These are phyloP conservation scores for Acanthochlamys bracteata DNA, from an alignment of 106 monocot species.

Conservation along the genomic window DNA sequence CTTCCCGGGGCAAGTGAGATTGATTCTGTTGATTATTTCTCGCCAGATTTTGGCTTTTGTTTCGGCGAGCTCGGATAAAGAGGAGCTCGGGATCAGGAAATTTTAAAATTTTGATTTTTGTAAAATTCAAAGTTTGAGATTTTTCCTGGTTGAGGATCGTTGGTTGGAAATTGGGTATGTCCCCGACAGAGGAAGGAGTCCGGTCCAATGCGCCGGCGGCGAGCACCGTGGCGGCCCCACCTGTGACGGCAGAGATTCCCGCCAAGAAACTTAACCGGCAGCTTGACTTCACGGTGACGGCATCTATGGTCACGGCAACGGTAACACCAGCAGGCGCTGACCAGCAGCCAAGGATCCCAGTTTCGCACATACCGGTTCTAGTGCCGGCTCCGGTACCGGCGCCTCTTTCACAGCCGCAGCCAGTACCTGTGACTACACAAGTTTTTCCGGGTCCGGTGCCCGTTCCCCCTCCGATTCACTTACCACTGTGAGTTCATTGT, in stretches of 20 bases:
- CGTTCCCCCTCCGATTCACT: slow-evolving; percentile 8
- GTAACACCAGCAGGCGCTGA: not conserved
- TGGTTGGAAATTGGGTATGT: not conserved
- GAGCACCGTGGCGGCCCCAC: slow-evolving; percentile 25
- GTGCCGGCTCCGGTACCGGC: not conserved
- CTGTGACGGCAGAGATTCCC: slow-evolving; percentile 31
- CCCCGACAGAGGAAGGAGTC: slow-evolving; percentile 31
- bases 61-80: not conserved
- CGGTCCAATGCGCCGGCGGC: slow-evolving; percentile 9
- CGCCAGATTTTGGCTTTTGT: not conserved
- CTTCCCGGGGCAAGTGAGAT: not conserved
- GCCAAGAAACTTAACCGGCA: slow-evolving; percentile 53
- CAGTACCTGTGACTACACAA: not conserved
- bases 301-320: slow-evolving; percentile 17
- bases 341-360: too few species aligned
- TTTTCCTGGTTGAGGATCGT: not conserved
- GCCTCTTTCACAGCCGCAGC: not conserved
- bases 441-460: not conserved
- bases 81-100: not conserved
- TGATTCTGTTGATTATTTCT: not conserved
- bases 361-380: not conserved
- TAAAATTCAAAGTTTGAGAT: not conserved
- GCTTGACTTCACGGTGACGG: slow-evolving; percentile 43
- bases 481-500: slow-evolving; percentile 21
- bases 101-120: not conserved